Percentiles rank a stretch among this genome's conserved stretches.
Conservation (phyloP, 164 flowering plant species). For the Amborella trichopoda region DNA sequence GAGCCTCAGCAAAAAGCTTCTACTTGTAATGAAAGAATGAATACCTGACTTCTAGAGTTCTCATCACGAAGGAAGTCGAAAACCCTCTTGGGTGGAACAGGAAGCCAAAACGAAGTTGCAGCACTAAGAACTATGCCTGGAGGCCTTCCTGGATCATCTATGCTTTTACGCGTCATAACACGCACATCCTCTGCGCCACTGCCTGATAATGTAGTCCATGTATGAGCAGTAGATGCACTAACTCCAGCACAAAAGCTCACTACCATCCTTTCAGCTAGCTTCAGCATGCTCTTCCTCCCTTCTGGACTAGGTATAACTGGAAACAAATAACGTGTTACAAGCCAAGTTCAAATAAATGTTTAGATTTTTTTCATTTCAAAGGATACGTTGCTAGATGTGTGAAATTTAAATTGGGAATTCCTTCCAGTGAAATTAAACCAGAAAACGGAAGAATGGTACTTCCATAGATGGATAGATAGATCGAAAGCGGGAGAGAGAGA, state of each 20-base stretch:
- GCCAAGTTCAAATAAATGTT: conserved; percentile 1
- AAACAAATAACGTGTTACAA: not conserved
- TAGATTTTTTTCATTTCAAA: no score
- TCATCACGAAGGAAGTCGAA: conserved; percentile 76
- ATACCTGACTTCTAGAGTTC: conserved; percentile 67
- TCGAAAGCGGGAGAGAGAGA: no score
- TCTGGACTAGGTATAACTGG: conserved; percentile 59
- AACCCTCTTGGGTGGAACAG: conserved; percentile 54
- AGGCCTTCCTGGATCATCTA: conserved; percentile 87
- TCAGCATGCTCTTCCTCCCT: conserved; percentile 82
- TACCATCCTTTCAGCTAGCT: conserved; percentile 87
- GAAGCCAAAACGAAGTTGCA: conserved; percentile 87
- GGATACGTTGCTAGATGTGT: no score
- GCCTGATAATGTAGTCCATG: conserved; percentile 72
- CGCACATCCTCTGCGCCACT: conserved; percentile 72
- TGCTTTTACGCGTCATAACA: conserved; percentile 79
- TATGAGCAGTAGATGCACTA: conserved; percentile 72
- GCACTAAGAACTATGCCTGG: conserved; percentile 90
- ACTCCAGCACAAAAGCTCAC: conserved; percentile 73
- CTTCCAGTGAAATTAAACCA: no score
- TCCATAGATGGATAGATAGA: no score
- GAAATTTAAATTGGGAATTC: no score
- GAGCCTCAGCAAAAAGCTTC: no score
- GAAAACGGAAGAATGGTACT: no score
- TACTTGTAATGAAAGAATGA: no score